Percentiles rank a stretch among this genome's conserved stretches.
phyloP scores from a whole-genome alignment of 148 eudicot genomes.

The Silene uniflora region DNA sequence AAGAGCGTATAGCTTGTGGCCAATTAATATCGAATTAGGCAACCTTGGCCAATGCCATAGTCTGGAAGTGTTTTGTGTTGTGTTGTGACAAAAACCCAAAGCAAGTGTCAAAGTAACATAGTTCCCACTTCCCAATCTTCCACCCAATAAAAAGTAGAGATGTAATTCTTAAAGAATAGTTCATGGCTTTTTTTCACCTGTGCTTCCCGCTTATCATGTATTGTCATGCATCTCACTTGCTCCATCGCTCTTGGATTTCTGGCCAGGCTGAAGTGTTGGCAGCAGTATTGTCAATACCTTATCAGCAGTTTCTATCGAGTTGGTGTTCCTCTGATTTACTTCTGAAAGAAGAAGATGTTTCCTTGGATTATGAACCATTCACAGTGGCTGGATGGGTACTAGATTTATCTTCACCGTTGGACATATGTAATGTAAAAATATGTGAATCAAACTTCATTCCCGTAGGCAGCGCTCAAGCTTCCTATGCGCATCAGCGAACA shows the following conservation, averaged over 20 bases:
- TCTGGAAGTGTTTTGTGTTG: background rate
- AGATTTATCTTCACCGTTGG: constrained; percentile 34
- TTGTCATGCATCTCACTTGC: constrained; percentile 9
- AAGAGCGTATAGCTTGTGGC: background rate
- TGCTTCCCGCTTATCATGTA: constrained; percentile 1
- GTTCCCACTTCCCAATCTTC: background rate
- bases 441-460: constrained; percentile 42
- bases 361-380: constrained; percentile 72
- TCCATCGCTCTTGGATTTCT: constrained; percentile 15
- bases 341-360: constrained; percentile 65
- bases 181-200: background rate
- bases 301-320: constrained; percentile 70
- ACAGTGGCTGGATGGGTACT: constrained; percentile 59
- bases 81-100: background rate
- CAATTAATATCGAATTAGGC: background rate
- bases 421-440: constrained; percentile 26
- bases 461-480: constrained; percentile 44
- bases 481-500: constrained; percentile 86
- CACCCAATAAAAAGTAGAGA: background rate
- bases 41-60: background rate
- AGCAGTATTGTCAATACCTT: constrained; percentile 57
- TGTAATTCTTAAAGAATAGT: background rate
- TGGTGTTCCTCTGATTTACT: constrained; percentile 93
- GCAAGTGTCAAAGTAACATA: background rate
- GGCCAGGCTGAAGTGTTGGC: constrained; percentile 78